Base-by-base conservation (phyloP, 1,139 yeast species). In the Magnusiomyces tetraspermus region DNA sequence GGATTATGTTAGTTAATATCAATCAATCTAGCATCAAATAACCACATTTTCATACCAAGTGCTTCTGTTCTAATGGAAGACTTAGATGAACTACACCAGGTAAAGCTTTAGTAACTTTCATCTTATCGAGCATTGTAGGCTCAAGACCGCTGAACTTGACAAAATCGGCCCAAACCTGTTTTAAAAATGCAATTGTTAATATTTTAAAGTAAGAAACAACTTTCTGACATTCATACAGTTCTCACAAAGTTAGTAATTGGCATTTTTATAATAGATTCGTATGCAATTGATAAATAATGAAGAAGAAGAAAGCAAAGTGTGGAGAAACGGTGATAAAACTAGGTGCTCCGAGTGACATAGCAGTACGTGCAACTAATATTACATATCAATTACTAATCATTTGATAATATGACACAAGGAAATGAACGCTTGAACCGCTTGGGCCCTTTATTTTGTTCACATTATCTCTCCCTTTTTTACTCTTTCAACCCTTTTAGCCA, bases 131-230 rank as follows among this genome's bases (percentile, higher is more conserved):
- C 47, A 69, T 57, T 3, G 68, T 60, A 3, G 73, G 69, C 57
- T 69, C 73, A 46, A 70, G 63, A 19, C 73, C 73, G 46, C 71
- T 65, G n/a, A 59, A 57, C 30, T 60, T 53, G 50, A 68, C 54
- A 58, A 70, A 70, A 50, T 67, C 66, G 22, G 59, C 53, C 72
- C 72, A 70, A 38, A 69, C 72, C 67, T 61, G 38, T n/a, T n/a
- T 3, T 17, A 38, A 38, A 38, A n/a, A n/a, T n/a, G n/a, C n/a
- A 38, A 17, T 38, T 17, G 3, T n/a, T 37, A 24, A 26, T 42
- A 42, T 15, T 22, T 28, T n/a, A 26, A 13, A 43, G 28, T 10
- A 13, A 22, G 28, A 24, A 26, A 24, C 10, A 5, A 38, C 3
- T 8, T 8, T 11, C 10, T 13, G 24, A 4, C 13, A 21, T 10